Evolutionary conservation across 169 alveolate genomes (phyloP), one percentile per base, ranked within the genome.

Genomic region (Babesia ovis): DNA sequence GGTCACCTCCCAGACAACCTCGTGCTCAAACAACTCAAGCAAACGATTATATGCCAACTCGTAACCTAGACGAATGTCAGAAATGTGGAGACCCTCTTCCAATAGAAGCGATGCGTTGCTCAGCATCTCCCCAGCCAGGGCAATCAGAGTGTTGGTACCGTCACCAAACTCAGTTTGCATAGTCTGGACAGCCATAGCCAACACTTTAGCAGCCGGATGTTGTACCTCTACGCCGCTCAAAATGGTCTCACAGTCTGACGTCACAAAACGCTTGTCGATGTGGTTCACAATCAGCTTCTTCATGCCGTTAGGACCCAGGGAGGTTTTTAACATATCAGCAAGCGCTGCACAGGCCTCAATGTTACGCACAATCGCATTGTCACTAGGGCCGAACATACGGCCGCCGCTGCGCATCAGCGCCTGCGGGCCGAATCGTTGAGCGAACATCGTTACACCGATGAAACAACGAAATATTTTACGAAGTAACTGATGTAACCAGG

Each of bases 171-270:
- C 99, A 55, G 84, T 91, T 66, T 97, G 97, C 94, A 95, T 95
- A 77, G 97, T 93, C 82, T 97, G 95, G 25, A 98, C 97, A n/a
- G 99, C 98, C 93, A 93, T 91, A 42, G 95, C 97, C 43, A 98
- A 83, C 90, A 98, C 93, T 87, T 97, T 97, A 20, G 99, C 99
- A 34, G 99, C 99, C 34, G 99, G 99, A 85, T 98, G 99, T 85
- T 96, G 95, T 42, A 98, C 98, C 68, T 98, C 99, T 42, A 97
- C 83, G 75, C 97, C 99, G 67, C 93, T 89, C 58, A 97, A 93
- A 75, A 98, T 97, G 29, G 99, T 97, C 64, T 96, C 95, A 20
- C 98, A 95, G 83, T 97, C 99, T 71, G 98, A 93, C 23, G 99
- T 96, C 8, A 97, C 96, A 72, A 96, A 95, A 66, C 95, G 95